Base-by-base conservation (phyloP, 1,284 basidiomycete genomes). In the Phellopilus nigrolimitatus region DNA sequence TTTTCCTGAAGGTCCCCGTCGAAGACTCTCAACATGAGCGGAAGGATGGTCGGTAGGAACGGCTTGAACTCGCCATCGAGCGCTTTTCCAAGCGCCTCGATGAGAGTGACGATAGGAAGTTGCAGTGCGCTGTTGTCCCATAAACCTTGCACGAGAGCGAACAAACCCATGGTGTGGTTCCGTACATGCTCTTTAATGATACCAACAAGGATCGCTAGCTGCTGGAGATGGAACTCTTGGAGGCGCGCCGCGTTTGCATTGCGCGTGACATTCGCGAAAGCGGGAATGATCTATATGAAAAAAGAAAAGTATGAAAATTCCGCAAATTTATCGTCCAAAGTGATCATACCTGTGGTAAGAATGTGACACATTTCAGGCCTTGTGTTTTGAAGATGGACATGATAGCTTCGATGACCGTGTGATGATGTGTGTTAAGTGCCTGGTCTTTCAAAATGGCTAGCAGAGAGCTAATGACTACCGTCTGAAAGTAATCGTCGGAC, bases 371-470 rank as follows among this genome's bases (percentile, higher is more conserved):
- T 74, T 95, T 94, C 62, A 99, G 72, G 6, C 97, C 92, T 66
- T 99, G 94, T 0, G 95, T 98, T 68, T 95, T 94, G 79, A 99
- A 99, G 57, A 99, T 98, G 55, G 95, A 91, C 92, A 99, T 99
- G 62, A 99, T 90, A 1, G 95, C 95, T 67, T 99, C 95, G 58
- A 99, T 95, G 54, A 95, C 95, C 40, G 86, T 91, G 67, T 93
- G 85, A 61, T 98, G 94, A 61, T 94, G 86, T 56, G 76, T 82
- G 62, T 78, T 87, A 57, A 95, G 74, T 4, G 92, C 85, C 51
- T 90, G 84, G 63, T 98, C 97, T 63, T 88, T 90, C 58, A 99
- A 71, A 50, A 99, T 91, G 47, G 82, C 80, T 41, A 99, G 79
- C 19, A 99, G 76, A 1, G 93, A 84, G 41, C 86, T 89, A 68